A percentile compares a stretch with the other conserved stretches of the same genome.
Conservation (phyloP, 306 rosid genomes). For the Spatholobus suberectus region DNA sequence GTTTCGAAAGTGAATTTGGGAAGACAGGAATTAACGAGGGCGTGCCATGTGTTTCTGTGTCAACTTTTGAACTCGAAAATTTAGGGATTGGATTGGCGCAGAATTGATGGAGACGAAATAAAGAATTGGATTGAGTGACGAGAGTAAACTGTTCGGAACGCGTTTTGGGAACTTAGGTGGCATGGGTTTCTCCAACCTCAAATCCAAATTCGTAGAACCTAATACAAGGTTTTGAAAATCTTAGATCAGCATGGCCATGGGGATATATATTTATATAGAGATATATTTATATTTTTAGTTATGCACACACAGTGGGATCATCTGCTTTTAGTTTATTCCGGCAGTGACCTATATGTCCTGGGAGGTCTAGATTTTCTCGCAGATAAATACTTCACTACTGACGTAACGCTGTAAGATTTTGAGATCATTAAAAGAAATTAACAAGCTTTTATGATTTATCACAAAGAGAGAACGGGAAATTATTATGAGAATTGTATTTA, state of each 20-base stretch:
- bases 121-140: slow-evolving; percentile 39
- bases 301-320: neutral
- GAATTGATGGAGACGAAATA: slow-evolving; percentile 43
- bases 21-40: neutral
- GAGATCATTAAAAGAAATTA: neutral
- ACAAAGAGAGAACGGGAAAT: neutral
- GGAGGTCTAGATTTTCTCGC: neutral
- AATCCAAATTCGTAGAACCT: slow-evolving; percentile 40
- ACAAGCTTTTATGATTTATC: neutral
- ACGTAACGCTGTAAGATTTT: neutral
- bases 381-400: slow-evolving; percentile 8
- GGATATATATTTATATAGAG: neutral
- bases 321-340: neutral
- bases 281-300: neutral
- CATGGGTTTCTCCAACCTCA: slow-evolving; percentile 32
- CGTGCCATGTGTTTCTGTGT: slow-evolving; percentile 32
- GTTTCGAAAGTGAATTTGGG: slow-evolving; percentile 32
- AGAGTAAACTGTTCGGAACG: slow-evolving; percentile 55
- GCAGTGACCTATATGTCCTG: neutral
- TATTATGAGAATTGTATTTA: neutral
- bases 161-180: slow-evolving; percentile 69
- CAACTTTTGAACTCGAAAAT: slow-evolving; percentile 11
- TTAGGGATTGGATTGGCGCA: slow-evolving; percentile 37
- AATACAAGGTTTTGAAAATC: slow-evolving; percentile 31
- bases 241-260: slow-evolving; percentile 30